Evolutionary conservation across 306 rosid species (phyloP), one percentile per base, ranked within the genome.

Genomic region (Cicer cuneatum): DNA sequence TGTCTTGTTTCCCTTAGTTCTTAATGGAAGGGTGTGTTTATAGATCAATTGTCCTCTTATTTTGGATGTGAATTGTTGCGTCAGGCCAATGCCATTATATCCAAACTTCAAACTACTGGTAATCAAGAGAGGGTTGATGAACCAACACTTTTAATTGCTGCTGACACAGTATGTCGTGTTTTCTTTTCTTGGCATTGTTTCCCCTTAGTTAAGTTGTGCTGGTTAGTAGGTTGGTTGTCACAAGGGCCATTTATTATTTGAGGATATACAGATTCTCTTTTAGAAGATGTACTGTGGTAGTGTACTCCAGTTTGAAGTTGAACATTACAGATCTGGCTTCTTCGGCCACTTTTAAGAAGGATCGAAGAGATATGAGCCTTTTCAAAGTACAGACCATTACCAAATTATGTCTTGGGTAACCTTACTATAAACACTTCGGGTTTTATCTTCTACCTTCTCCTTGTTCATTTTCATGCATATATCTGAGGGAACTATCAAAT

Each of bases 31-130:
- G 8, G 62, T 18, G 37, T 11, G 43, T 69, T 75, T 61, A 58
- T 29, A 62, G 29, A 59, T 85, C 69, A 13, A 72, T 63, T 73
- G 72, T 83, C 63, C 45, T 45, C 80, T 88, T 72, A 84, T 81
- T 69, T 67, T 64, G 72, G 68, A 54, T 60, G 67, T 79, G 78
- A 73, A 73, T 65, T 84, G 74, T 78, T 78, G 16, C 82, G 74
- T 83, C 96, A 94, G 98, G 98, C 98, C 70, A 89, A 90, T 81
- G 97, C 95, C 68, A 86, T 94, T 72, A 43, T 88, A 69, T 85
- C 93, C 24, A 88, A 94, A 83, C 74, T 91, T 59, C 91, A 78
- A 80, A 81, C 85, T 56, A 53, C 65, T 41, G 39, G 51, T 79
- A 68, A 71, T 69, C 86, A 75, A 78, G 89, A 85, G 83, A 78